Conservation (phyloP, 768 basidiomycete species). For the Lentinula boryana region DNA sequence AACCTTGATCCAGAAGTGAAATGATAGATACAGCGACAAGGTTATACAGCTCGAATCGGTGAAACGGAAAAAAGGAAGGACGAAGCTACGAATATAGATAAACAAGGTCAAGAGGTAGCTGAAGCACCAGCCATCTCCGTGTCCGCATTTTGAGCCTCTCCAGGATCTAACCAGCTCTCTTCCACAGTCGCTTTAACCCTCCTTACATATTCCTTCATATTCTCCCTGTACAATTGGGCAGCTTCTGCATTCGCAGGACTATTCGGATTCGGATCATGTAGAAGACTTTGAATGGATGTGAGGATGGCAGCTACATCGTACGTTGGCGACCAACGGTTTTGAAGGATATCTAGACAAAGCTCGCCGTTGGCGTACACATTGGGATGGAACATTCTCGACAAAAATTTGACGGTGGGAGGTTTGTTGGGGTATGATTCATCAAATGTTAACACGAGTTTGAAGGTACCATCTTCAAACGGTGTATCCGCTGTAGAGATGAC, state of each 20-base stretch:
- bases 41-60: neutral
- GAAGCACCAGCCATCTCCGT: constrained; percentile 2
- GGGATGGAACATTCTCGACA: constrained; percentile 97
- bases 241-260: constrained; percentile 99
- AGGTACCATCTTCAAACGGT: constrained; percentile 98
- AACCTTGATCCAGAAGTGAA: neutral
- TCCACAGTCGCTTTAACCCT: constrained; percentile 92
- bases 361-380: constrained; percentile 99
- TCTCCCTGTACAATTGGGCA: constrained; percentile 92
- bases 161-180: constrained; percentile 91
- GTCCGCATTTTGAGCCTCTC: constrained; percentile 39
- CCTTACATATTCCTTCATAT: constrained; percentile 97
- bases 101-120: neutral
- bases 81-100: neutral
- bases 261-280: constrained; percentile 98
- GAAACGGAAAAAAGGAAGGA: neutral
- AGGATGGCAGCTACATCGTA: constrained; percentile 99
- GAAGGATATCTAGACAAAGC: constrained; percentile 95
- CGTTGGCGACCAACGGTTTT: constrained; percentile 98
- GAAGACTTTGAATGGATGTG: constrained; percentile 90
- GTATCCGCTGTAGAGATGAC: constrained; percentile 68
- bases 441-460: constrained; percentile 92
- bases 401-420: constrained; percentile 94
- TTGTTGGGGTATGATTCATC: constrained; percentile 99
- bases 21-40: neutral